Percentiles rank a stretch among this genome's conserved stretches.
These are phyloP conservation scores for Claviceps purpurea DNA, from an alignment of 2,329 filamentous ascomycete species.

Conservation along the genomic window DNA sequence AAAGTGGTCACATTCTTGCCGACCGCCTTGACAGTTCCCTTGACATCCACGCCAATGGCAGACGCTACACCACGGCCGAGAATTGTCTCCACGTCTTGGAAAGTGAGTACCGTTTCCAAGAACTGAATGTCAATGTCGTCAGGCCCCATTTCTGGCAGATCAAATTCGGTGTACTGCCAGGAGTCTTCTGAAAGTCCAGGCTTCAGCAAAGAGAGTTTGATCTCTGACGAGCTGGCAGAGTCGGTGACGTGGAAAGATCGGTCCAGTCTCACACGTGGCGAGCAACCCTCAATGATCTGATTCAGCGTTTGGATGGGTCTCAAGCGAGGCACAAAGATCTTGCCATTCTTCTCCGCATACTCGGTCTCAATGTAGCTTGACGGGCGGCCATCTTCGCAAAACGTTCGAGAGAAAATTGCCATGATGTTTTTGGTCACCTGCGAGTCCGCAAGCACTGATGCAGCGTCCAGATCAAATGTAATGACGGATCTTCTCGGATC, in stretches of 20 bases:
- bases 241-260: conserved; percentile 10
- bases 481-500: conserved; percentile 28
- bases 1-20: conserved; percentile 21
- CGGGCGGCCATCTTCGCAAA: conserved; percentile 6
- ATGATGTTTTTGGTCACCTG: conserved; percentile 12
- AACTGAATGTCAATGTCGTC: conserved; percentile 29
- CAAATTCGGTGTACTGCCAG: conserved; percentile 13
- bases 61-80: conserved; percentile 19
- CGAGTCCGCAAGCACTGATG: conserved; percentile 10
- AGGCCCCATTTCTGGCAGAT: conserved; percentile 11
- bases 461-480: conserved; percentile 26
- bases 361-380: conserved; percentile 25
- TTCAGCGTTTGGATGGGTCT: conserved; percentile 27
- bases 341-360: conserved; percentile 25
- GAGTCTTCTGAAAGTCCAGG: conserved; percentile 15
- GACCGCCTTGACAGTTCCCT: conserved; percentile 22
- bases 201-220: conserved; percentile 14
- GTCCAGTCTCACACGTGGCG: conserved; percentile 4
- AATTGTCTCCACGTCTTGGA: conserved; percentile 23
- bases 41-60: conserved; percentile 27
- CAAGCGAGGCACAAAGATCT: conserved; percentile 32
- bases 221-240: not conserved
- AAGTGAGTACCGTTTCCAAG: conserved; percentile 19
- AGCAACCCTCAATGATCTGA: conserved; percentile 25
- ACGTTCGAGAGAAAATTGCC: conserved; percentile 13